phyloP scores from a whole-genome alignment of 176 grass and related monocot genomes.

The Metroxylon sagu region DNA sequence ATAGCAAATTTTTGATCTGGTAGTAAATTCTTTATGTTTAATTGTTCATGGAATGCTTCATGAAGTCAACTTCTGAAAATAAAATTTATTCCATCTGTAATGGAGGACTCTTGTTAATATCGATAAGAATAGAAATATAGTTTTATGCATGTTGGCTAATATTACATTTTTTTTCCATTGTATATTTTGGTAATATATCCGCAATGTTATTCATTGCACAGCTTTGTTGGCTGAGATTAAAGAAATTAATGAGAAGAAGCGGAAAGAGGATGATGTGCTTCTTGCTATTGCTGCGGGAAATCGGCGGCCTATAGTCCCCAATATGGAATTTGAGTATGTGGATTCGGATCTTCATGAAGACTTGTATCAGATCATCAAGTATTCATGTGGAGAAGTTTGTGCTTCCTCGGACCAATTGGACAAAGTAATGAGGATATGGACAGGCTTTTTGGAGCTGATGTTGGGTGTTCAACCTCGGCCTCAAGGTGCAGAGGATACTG shows the following conservation, averaged over 20 bases:
- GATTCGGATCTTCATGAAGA: conserved; percentile 60
- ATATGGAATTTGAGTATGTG: conserved; percentile 58
- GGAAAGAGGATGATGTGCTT: conserved; percentile 48
- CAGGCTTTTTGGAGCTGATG: conserved; percentile 50
- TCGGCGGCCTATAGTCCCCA: conserved; percentile 41
- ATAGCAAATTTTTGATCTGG: too few species aligned
- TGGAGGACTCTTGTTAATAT: too few species aligned
- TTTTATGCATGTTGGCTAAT: too few species aligned
- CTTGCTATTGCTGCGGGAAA: conserved; percentile 46
- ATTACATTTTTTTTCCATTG: too few species aligned
- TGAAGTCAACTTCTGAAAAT: too few species aligned
- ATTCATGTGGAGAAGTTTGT: conserved; percentile 65
- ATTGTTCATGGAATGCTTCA: too few species aligned
- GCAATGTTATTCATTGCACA: conserved; percentile 10
- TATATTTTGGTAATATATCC: too few species aligned
- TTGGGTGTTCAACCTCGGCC: conserved; percentile 36
- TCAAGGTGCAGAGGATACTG: conserved; percentile 22
- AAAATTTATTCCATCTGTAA: too few species aligned
- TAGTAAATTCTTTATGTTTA: too few species aligned
- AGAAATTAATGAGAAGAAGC: conserved; percentile 62
- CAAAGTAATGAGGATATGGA: conserved; percentile 55
- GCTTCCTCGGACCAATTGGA: conserved; percentile 38
- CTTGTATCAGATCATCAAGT: conserved; percentile 58
- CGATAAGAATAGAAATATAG: too few species aligned
- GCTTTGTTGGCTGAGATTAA: conserved; percentile 62